Percentiles rank a stretch among this genome's conserved stretches.
Evolutionary conservation across 768 basidiomycete species (phyloP).

Genomic region (Candolleomyces eurysporus): DNA sequence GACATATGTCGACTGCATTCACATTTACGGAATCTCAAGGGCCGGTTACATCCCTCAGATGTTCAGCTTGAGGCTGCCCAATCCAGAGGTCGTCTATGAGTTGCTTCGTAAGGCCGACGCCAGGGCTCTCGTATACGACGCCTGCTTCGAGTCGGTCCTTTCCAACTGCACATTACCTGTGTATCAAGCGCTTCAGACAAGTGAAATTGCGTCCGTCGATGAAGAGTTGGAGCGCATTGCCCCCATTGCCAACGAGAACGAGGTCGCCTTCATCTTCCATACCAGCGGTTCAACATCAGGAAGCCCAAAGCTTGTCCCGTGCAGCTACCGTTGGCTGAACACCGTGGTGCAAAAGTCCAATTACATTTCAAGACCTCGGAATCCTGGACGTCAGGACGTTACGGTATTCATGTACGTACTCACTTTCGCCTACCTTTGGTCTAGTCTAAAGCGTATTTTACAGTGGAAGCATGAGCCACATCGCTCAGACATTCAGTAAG

Average conservation of each 20-base stretch:
- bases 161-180: constrained; percentile 47
- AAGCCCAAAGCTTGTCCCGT: constrained; percentile 75
- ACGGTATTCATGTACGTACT: constrained; percentile 66
- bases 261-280: constrained; percentile 69
- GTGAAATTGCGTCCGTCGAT: constrained; percentile 33
- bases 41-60: constrained; percentile 78
- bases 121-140: constrained; percentile 62
- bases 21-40: constrained; percentile 72
- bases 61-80: constrained; percentile 76
- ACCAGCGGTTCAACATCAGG: constrained; percentile 85
- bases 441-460: constrained; percentile 32
- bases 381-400: constrained; percentile 60
- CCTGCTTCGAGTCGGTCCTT: constrained; percentile 48
- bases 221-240: constrained; percentile 44
- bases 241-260: constrained; percentile 30
- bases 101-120: constrained; percentile 62
- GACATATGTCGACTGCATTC: constrained; percentile 67
- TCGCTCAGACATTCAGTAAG: constrained; percentile 74
- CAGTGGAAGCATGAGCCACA: constrained; percentile 86
- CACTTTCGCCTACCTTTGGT: constrained; percentile 18
- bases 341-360: constrained; percentile 60
- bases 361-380: constrained; percentile 46
- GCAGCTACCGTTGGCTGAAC: constrained; percentile 65
- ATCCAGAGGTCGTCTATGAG: constrained; percentile 67
- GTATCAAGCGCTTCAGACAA: constrained; percentile 42